These are phyloP conservation scores for Pilobolus umbonatus DNA, from an alignment of 192 early-diverging fungal genomes.

Conservation along the genomic window DNA sequence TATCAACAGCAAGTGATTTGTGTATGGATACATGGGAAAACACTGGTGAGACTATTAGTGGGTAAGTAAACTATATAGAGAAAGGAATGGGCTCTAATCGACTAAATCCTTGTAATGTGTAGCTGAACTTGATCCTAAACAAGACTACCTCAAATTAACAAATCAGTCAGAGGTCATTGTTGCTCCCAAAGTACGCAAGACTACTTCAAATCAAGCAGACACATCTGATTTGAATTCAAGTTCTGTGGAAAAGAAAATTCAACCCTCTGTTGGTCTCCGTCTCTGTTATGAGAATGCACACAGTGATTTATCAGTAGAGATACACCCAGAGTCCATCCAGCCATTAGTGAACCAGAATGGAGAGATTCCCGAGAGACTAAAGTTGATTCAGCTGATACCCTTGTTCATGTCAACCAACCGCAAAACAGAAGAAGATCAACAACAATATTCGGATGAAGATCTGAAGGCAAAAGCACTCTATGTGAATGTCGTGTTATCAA, in stretches of 20 bases:
- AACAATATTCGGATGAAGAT: slow-evolving; percentile 32
- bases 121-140: slow-evolving; percentile 52
- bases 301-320: slow-evolving; percentile 28
- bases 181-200: slow-evolving; percentile 60
- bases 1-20: slow-evolving; percentile 61
- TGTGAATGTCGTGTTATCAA: slow-evolving; percentile 30
- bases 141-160: slow-evolving; percentile 48
- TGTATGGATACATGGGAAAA: slow-evolving; percentile 69
- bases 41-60: slow-evolving; percentile 55
- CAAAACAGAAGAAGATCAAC: slow-evolving; percentile 19
- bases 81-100: neutral
- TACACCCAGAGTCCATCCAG: slow-evolving; percentile 40
- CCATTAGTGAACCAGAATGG: slow-evolving; percentile 19
- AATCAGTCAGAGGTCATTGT: slow-evolving; percentile 70
- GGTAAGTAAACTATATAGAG: slow-evolving; percentile 31
- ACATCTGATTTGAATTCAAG: neutral
- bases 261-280: neutral
- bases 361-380: slow-evolving; percentile 16
- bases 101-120: neutral
- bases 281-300: neutral
- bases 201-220: slow-evolving; percentile 9
- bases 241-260: neutral
- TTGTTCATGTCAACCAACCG: slow-evolving; percentile 13
- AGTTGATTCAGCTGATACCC: slow-evolving; percentile 40
- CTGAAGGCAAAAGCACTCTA: slow-evolving; percentile 26